phyloP scores from a whole-genome alignment of 192 early-diverging fungal genomes.

The Dissophora ornata region DNA sequence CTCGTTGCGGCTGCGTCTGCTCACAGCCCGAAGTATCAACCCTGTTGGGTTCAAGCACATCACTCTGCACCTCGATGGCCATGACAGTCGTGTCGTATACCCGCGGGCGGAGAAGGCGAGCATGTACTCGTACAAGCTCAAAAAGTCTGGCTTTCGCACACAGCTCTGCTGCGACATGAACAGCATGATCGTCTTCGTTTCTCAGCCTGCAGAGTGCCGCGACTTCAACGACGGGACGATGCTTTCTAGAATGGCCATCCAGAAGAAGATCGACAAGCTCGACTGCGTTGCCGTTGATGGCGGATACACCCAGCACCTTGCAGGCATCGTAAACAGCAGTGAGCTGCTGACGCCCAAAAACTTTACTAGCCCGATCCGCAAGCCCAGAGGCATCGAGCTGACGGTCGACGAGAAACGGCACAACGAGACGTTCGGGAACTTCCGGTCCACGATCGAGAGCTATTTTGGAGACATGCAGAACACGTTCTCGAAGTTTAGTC shows the following conservation, averaged over 20 bases:
- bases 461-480: constrained; percentile 31
- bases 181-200: constrained; percentile 29
- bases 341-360: neutral
- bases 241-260: constrained; percentile 22
- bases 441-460: constrained; percentile 32
- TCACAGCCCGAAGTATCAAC: constrained; percentile 10
- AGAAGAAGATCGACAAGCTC: constrained; percentile 19
- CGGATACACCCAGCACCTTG: constrained; percentile 19
- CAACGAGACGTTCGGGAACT: constrained; percentile 28
- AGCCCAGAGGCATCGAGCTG: constrained; percentile 18
- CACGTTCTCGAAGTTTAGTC: constrained; percentile 27
- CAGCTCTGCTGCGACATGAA: constrained; percentile 39
- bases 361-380: constrained; percentile 29
- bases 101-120: constrained; percentile 14
- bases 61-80: constrained; percentile 38
- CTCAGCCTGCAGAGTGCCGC: constrained; percentile 14
- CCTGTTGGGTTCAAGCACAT: constrained; percentile 27
- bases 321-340: constrained; percentile 2
- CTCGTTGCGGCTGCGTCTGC: constrained; percentile 9
- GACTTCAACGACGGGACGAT: constrained; percentile 32
- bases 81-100: constrained; percentile 25
- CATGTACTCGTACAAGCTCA: constrained; percentile 41
- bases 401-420: constrained; percentile 14
- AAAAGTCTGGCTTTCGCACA: constrained; percentile 34
- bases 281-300: constrained; percentile 45